A percentile compares a stretch with the other conserved stretches of the same genome.
phyloP scores from a whole-genome alignment of 306 rosid genomes.

The Arachis stenosperma region DNA sequence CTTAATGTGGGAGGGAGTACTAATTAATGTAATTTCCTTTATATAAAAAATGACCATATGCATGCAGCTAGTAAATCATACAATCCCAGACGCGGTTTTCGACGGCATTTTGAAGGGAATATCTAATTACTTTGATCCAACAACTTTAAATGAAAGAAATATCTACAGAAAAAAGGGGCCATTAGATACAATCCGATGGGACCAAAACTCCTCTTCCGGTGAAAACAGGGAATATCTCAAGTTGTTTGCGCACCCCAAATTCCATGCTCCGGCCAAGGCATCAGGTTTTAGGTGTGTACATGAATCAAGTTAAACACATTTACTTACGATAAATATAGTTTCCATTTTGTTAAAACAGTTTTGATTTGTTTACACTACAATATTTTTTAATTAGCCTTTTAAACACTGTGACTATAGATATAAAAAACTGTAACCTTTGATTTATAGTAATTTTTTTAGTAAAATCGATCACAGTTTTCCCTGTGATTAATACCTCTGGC shows the following conservation, averaged over 20 bases:
- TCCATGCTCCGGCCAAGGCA: slow-evolving; percentile 43
- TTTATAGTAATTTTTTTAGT: too few species aligned
- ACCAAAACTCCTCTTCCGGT: slow-evolving; percentile 22
- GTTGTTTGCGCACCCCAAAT: slow-evolving; percentile 48
- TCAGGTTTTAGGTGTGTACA: slow-evolving; percentile 41
- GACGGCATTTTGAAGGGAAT: slow-evolving; percentile 39
- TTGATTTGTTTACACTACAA: too few species aligned
- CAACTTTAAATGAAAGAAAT: slow-evolving; percentile 35
- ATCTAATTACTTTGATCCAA: slow-evolving; percentile 43
- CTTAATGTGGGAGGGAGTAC: too few species aligned
- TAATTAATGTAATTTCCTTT: too few species aligned
- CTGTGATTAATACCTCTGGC: too few species aligned
- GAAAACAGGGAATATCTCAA: slow-evolving; percentile 63
- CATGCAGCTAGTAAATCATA: slow-evolving; percentile 54
- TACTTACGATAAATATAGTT: too few species aligned
- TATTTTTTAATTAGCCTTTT: too few species aligned
- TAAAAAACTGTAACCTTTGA: too few species aligned
- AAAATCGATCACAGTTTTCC: too few species aligned
- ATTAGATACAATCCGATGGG: slow-evolving; percentile 47
- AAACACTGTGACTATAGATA: too few species aligned
- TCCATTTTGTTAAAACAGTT: too few species aligned
- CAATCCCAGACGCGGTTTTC: slow-evolving; percentile 36
- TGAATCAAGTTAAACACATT: too few species aligned
- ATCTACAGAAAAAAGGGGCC: slow-evolving; percentile 25
- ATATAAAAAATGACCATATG: background rate